These are phyloP conservation scores for Rhodotorula mucilaginosa DNA, from an alignment of 1,284 basidiomycete species.

Conservation along the genomic window DNA sequence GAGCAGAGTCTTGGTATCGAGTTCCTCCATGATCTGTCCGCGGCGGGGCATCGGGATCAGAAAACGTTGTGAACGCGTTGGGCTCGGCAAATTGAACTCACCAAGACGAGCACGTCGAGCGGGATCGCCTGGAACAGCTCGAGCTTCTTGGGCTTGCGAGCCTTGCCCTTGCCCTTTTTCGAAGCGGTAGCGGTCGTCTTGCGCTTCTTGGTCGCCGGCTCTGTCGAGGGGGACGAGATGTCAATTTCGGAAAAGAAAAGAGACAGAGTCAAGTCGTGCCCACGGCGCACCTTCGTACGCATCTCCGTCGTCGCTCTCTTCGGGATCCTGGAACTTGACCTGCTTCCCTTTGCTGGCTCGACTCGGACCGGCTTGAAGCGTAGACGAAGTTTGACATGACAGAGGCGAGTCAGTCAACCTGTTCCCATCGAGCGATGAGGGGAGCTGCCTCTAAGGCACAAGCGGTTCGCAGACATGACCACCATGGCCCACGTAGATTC, in stretches of 20 bases:
- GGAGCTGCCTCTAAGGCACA: too few species aligned
- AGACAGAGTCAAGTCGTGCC: neutral
- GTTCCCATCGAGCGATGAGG: too few species aligned
- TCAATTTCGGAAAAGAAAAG: neutral
- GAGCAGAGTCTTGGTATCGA: constrained; percentile 30
- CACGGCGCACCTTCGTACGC: constrained; percentile 8
- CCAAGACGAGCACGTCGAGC: constrained; percentile 17
- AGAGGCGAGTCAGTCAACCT: too few species aligned
- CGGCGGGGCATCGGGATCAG: too few species aligned
- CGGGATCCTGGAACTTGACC: constrained; percentile 11
- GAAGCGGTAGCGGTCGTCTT: neutral
- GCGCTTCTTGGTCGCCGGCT: constrained; percentile 1
- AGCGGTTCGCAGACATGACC: too few species aligned
- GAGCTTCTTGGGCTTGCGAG: constrained; percentile 13
- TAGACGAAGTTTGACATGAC: too few species aligned
- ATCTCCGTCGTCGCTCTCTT: constrained; percentile 18
- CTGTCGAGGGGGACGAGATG: neutral
- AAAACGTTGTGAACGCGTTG: neutral
- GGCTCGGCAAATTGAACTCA: neutral
- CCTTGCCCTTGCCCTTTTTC: constrained; percentile 11
- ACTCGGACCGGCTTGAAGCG: too few species aligned
- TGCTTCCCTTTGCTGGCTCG: neutral
- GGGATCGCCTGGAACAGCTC: constrained; percentile 18
- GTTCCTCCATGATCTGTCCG: constrained; percentile 13
- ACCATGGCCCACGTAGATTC: too few species aligned